Evolutionary conservation across 2,329 filamentous ascomycete genomes (phyloP), one percentile per base, ranked within the genome.

Genomic region (Monosporascus sp.): DNA sequence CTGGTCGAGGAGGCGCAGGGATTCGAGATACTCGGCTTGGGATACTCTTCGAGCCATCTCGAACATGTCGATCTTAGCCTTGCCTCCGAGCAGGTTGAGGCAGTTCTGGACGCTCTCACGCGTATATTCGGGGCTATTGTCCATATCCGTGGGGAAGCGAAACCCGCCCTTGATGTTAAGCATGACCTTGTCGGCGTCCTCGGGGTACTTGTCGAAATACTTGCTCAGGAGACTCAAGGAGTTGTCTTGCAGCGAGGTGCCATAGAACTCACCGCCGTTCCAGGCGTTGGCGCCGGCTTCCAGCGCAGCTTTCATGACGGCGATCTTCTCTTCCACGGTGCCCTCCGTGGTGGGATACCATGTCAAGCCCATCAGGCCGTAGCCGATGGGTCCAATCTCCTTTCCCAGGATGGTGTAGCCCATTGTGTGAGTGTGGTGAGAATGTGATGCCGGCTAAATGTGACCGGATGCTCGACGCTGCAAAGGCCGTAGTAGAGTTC

Each of bases 221-320:
- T 72, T 67, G 45, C 76, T 71, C 18, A 82, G 63, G 25, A 83
- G 66, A 46, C 75, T 72, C 46, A 80, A 65, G 2, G 76, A 78
- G 61, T 81, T 78, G 34, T 58, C 54, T 53, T 70, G 68, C 3
- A 74, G 68, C 1, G 71, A 70, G 3, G 65, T 58, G 34, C 79
- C 79, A 61, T 83, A 82, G 54, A 81, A 71, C 58, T 80, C 75
- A 45, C 73, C 75, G 18, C 68, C 76, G 51, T 81, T 81, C 75
- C 78, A 80, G 37, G 66, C 63, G 51, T 65, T 67, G 48, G 60
- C 60, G 18, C 65, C 60, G 25, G 53, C 46, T 17, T 58, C 58
- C 5, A 78, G 62, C 4, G 75, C 62, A 39, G 74, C 73, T 62
- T 74, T 74, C 58, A 81, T 69, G 22, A 74, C 71, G 34, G 70